Percentiles rank a stretch among this genome's conserved stretches.
phyloP scores from a whole-genome alignment of 2,329 filamentous ascomycete species.

The Colletotrichum sp. region DNA sequence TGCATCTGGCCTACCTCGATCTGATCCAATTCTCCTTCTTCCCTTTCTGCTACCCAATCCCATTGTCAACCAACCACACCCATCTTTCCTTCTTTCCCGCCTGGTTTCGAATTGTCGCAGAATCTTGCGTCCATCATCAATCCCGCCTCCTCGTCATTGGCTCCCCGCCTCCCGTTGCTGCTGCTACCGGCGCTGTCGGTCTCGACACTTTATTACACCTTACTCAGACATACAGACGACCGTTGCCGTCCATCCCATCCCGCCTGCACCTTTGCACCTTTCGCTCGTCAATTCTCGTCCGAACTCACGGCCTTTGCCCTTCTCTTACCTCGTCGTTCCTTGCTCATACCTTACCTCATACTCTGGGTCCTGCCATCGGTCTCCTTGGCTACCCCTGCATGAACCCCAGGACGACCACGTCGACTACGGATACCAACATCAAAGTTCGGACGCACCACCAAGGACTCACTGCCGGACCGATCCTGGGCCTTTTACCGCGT shows the following conservation, averaged over 20 bases:
- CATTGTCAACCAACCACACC: neutral
- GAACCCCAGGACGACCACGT: conserved; percentile 9
- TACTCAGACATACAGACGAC: neutral
- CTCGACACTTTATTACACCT: neutral
- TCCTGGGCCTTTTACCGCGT: neutral
- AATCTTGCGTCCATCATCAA: neutral
- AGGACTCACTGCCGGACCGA: neutral
- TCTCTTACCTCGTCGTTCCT: conserved; percentile 1
- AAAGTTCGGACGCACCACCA: neutral
- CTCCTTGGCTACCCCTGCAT: conserved; percentile 12
- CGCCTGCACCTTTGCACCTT: neutral
- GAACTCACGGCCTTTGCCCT: conserved; percentile 3
- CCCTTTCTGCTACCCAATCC: neutral
- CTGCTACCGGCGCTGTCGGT: neutral
- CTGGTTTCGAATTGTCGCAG: neutral
- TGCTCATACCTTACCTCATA: conserved; percentile 16
- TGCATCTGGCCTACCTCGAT: neutral
- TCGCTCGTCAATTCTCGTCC: conserved; percentile 12
- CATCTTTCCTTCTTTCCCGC: conserved; percentile 3
- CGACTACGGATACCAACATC: neutral
- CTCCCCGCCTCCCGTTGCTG: neutral
- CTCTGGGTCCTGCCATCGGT: conserved; percentile 16
- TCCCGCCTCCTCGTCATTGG: conserved; percentile 4
- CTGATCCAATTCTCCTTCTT: neutral
- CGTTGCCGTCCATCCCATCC: neutral